Conservation (phyloP, 306 rosid species). For the Coriaria nepalensis region DNA sequence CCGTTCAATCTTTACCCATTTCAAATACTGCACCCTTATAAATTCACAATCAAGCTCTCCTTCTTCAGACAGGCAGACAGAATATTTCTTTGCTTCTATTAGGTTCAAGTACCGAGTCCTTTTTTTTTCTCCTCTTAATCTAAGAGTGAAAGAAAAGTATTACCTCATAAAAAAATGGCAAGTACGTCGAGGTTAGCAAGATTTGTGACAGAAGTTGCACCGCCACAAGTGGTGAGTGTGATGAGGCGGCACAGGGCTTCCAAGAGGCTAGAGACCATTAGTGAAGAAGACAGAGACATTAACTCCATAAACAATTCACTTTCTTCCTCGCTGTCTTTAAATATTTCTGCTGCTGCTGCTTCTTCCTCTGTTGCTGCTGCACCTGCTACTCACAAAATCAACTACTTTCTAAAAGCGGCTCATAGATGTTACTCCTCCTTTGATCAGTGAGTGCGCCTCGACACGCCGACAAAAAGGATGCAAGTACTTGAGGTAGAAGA, state of each 20-base stretch:
- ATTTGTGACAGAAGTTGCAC: constrained; percentile 8
- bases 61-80: too few species aligned
- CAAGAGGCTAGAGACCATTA: constrained; percentile 11
- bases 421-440: not conserved
- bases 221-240: constrained; percentile 7
- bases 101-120: too few species aligned
- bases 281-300: constrained; percentile 10
- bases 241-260: constrained; percentile 9
- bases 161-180: constrained; percentile 2
- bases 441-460: not conserved
- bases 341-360: too few species aligned
- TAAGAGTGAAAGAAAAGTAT: too few species aligned
- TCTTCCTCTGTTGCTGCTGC: not conserved
- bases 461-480: too few species aligned
- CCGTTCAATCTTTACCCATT: not conserved
- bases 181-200: constrained; percentile 6
- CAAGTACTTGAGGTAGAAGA: too few species aligned
- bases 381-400: not conserved
- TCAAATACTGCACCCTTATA: constrained; percentile 16
- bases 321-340: too few species aligned
- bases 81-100: too few species aligned
- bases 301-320: too few species aligned
- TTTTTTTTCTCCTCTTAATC: too few species aligned
- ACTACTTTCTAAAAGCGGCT: not conserved
- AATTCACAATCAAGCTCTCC: constrained; percentile 8